A percentile compares a stretch with the other conserved stretches of the same genome.
Evolutionary conservation across 805 yeast genomes (phyloP).

Genomic region (Hanseniaspora thailandica): DNA sequence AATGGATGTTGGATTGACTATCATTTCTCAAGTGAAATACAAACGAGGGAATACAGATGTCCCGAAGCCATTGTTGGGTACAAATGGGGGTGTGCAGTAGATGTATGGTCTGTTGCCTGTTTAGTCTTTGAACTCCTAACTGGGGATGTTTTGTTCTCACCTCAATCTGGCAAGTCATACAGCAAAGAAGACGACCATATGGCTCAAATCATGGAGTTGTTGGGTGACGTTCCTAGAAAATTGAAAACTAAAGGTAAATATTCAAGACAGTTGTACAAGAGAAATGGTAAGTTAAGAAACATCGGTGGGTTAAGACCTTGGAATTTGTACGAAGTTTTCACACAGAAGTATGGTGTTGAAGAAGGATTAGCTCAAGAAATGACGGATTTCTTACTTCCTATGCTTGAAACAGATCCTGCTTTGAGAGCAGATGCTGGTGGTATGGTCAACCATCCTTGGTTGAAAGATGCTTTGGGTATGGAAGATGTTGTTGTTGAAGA

Average conservation of each 20-base stretch:
- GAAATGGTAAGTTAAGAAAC: constrained; percentile 59
- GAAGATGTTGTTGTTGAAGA: constrained; percentile 53
- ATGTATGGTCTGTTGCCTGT: constrained; percentile 94
- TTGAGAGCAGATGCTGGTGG: constrained; percentile 93
- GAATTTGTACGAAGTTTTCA: constrained; percentile 70
- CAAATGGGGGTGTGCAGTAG: constrained; percentile 90
- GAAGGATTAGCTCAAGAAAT: constrained; percentile 59
- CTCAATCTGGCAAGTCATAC: constrained; percentile 60
- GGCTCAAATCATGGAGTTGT: constrained; percentile 82
- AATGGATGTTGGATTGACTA: constrained; percentile 74
- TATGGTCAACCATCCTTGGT: constrained; percentile 78
- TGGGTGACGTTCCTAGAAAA: constrained; percentile 56
- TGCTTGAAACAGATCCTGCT: constrained; percentile 71
- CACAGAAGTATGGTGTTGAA: constrained; percentile 71
- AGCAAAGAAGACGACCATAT: constrained; percentile 89
- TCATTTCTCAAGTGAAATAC: constrained; percentile 81
- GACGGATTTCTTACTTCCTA: constrained; percentile 67
- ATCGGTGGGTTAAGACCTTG: constrained; percentile 78
- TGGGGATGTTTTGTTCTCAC: constrained; percentile 91
- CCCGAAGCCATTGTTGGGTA: constrained; percentile 78
- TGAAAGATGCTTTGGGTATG: constrained; percentile 59
- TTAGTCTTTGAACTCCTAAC: constrained; percentile 80
- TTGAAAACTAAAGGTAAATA: constrained; percentile 50
- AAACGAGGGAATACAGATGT: constrained; percentile 83
- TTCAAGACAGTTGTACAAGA: constrained; percentile 51